Percentiles rank a stretch among this genome's conserved stretches.
phyloP scores from a whole-genome alignment of 495 filamentous ascomycete species.

The Hypoxylon crocopeplum region DNA sequence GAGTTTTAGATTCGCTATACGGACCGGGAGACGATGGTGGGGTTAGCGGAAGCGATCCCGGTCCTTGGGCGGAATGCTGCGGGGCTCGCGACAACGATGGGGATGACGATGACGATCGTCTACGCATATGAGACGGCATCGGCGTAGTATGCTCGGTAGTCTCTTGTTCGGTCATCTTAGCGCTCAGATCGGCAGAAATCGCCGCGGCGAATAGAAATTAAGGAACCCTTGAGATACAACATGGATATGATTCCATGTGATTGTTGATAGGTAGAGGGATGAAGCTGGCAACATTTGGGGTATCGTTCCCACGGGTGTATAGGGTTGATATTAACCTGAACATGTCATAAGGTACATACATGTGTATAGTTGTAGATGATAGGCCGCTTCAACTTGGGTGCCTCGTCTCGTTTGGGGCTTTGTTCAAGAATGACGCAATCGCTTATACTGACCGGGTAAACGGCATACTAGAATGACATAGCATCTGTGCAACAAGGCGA shows the following conservation, averaged over 20 bases:
- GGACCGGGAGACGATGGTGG: slow-evolving; percentile 29
- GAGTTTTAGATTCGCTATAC: slow-evolving; percentile 6
- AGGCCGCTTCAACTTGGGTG: no score
- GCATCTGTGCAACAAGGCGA: neutral
- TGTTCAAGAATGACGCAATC: slow-evolving; percentile 34
- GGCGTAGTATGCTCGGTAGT: neutral
- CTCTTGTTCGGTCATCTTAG: slow-evolving; percentile 13
- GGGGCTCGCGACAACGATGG: slow-evolving; percentile 13
- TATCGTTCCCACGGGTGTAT: neutral
- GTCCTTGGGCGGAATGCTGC: slow-evolving; percentile 14
- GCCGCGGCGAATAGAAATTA: neutral
- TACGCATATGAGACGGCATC: neutral
- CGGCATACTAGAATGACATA: slow-evolving; percentile 7
- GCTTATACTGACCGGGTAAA: slow-evolving; percentile 16
- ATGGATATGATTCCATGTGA: slow-evolving; percentile 12
- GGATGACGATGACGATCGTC: slow-evolving; percentile 10
- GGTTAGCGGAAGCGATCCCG: slow-evolving; percentile 28
- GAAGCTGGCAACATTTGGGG: slow-evolving; percentile 1
- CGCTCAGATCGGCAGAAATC: slow-evolving; percentile 2
- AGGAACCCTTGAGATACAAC: neutral
- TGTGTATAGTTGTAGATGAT: no score
- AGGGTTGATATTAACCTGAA: no score
- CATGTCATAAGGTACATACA: no score
- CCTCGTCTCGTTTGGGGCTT: slow-evolving; percentile 9
- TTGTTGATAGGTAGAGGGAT: neutral